Conservation (phyloP, 129 eudicot genomes). For the Chrysanthemum makinoi region DNA sequence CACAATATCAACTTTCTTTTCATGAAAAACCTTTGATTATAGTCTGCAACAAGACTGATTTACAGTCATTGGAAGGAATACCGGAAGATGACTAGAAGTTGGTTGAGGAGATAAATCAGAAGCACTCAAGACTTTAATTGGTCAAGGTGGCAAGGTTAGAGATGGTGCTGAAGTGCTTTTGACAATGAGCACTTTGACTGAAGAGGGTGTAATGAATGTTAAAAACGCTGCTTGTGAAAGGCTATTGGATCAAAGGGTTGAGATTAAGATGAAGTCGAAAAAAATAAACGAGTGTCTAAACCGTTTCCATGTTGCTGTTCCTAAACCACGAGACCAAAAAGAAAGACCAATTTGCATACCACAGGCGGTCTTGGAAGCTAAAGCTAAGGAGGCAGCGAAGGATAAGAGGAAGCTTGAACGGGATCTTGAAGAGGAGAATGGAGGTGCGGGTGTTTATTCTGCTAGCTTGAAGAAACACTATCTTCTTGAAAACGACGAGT, state of each 20-base stretch:
- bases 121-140: constrained; percentile 77
- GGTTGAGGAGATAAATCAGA: constrained; percentile 84
- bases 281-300: constrained; percentile 81
- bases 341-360: constrained; percentile 83
- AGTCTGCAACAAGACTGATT: constrained; percentile 90
- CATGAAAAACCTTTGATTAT: constrained; percentile 88
- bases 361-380: constrained; percentile 72
- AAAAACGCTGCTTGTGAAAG: constrained; percentile 94
- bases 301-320: constrained; percentile 89
- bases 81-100: constrained; percentile 83
- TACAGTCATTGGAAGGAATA: constrained; percentile 71
- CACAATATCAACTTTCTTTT: constrained; percentile 88
- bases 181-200: constrained; percentile 89
- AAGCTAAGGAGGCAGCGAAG: constrained; percentile 55
- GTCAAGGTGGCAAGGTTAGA: constrained; percentile 79
- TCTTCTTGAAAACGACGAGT: constrained; percentile 75
- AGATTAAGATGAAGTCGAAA: constrained; percentile 88
- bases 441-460: constrained; percentile 97
- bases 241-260: constrained; percentile 81
- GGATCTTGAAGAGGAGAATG: constrained; percentile 80
- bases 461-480: constrained; percentile 89
- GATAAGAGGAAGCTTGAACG: constrained; percentile 73
- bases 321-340: constrained; percentile 82
- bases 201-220: constrained; percentile 82
- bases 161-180: constrained; percentile 64